Evolutionary conservation across 1,139 yeast genomes (phyloP), one percentile per base, ranked within the genome.

Genomic region (Candida sp.): DNA sequence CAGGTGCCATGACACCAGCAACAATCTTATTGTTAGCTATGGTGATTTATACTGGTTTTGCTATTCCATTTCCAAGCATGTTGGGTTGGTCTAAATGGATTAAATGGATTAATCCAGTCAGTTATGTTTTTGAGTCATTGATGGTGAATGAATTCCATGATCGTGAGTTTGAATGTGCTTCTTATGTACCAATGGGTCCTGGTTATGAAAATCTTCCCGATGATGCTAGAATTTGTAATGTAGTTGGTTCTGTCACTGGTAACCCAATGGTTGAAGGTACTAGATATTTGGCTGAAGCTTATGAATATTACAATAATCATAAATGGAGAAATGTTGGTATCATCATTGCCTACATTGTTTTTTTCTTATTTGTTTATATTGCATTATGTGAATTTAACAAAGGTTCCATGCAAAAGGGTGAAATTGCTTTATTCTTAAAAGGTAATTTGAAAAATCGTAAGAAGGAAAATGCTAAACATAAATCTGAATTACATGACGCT

Each of bases 71-170:
- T 39, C 80, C 81, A 5, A 66, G 75, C 0, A 81, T 81, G 84
- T 83, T 73, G 49, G 82, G 82, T 33, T 87, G 95, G 95, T 79
- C 87, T 33, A 72, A 84, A 50, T 87, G 95, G 93, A 79, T 87
- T 54, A 82, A 82, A 63, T 86, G 83, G 56, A 61, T 86, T 45
- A 78, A 87, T 54, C 95, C 95, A 0, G 66, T 86, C 40, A 82
- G 80, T 5, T 87, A 86, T 54, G 75, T 79, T 4, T 85, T 83
- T 54, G 91, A 85, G 60, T 70, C 87, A 0, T 62, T 86, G 55
- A 78, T 86, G 81, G 73, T 77, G 3, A 85, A 77, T 53, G 89
- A 83, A 57, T 81, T 79, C 54, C 69, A 66, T 48, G 79, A 77
- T 4, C 65, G 79, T 45, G 58, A 66, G 38, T 78, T 80, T 82